Conservation (phyloP, 2,329 filamentous ascomycete species). For the Arthrocladium fulminans region DNA sequence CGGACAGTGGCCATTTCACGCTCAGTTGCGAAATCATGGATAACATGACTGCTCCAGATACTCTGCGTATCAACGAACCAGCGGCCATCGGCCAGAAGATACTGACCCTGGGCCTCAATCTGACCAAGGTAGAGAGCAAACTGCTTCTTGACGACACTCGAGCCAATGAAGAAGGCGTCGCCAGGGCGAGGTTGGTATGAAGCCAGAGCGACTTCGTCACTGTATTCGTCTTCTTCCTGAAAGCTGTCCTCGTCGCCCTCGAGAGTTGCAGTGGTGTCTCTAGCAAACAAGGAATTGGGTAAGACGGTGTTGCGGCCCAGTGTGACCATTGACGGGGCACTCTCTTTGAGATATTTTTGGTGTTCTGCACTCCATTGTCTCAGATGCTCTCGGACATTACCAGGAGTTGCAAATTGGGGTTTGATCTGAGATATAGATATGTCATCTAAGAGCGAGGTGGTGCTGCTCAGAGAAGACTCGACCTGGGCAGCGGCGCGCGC, state of each 20-base stretch:
- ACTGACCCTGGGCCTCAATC: slow-evolving; percentile 14
- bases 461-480: background rate
- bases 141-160: slow-evolving; percentile 8
- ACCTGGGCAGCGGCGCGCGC: no score
- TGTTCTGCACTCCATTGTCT: slow-evolving; percentile 5
- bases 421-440: background rate
- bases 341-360: background rate
- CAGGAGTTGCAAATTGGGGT: background rate
- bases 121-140: slow-evolving; percentile 16
- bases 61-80: slow-evolving; percentile 13
- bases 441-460: background rate
- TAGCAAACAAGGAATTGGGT: slow-evolving; percentile 18
- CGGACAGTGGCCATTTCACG: slow-evolving; percentile 15
- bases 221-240: slow-evolving; percentile 8
- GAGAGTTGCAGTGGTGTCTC: slow-evolving; percentile 1
- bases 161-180: slow-evolving; percentile 12
- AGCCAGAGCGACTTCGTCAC: background rate
- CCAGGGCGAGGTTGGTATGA: slow-evolving; percentile 1
- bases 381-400: slow-evolving; percentile 1
- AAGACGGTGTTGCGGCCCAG: slow-evolving; percentile 10
- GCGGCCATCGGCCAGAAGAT: slow-evolving; percentile 17
- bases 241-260: slow-evolving; percentile 11
- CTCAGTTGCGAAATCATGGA: slow-evolving; percentile 14
- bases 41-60: slow-evolving; percentile 4
- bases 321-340: slow-evolving; percentile 2